A percentile compares a stretch with the other conserved stretches of the same genome.
Evolutionary conservation across 768 basidiomycete genomes (phyloP).

Genomic region (Hypsizygus marmoreus): DNA sequence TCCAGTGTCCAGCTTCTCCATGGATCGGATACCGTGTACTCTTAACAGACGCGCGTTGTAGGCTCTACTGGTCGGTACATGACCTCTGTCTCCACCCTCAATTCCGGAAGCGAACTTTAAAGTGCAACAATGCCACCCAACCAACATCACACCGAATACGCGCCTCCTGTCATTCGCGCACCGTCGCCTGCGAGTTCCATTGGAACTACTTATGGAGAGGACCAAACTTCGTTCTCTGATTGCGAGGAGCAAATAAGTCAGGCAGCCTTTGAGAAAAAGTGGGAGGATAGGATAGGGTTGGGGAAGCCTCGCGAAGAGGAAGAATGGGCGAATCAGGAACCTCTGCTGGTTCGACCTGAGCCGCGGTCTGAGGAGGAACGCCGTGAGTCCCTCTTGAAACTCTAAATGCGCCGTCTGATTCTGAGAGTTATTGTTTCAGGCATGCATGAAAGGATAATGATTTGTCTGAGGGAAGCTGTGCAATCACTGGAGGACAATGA

Average conservation of each 20-base stretch:
- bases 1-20: too few relatives aligned
- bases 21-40: too few relatives aligned
- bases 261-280: slow-evolving; percentile 43
- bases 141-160: slow-evolving; percentile 45
- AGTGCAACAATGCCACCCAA: slow-evolving; percentile 21
- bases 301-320: slow-evolving; percentile 41
- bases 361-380: slow-evolving; percentile 33
- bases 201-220: slow-evolving; percentile 46
- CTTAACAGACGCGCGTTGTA: too few relatives aligned
- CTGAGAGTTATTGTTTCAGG: slow-evolving; percentile 18
- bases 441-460: slow-evolving; percentile 37
- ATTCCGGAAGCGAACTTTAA: too few relatives aligned
- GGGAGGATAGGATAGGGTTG: slow-evolving; percentile 40
- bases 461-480: slow-evolving; percentile 37
- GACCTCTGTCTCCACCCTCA: too few relatives aligned
- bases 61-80: too few relatives aligned
- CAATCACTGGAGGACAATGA: slow-evolving; percentile 48
- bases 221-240: slow-evolving; percentile 49
- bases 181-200: slow-evolving; percentile 56
- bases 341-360: slow-evolving; percentile 34
- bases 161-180: slow-evolving; percentile 46
- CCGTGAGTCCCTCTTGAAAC: slow-evolving; percentile 27
- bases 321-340: slow-evolving; percentile 38
- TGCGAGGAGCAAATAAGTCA: slow-evolving; percentile 39
- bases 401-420: background rate